Conservation (phyloP, 768 basidiomycete species). For the Xerocomellus amylosporus region DNA sequence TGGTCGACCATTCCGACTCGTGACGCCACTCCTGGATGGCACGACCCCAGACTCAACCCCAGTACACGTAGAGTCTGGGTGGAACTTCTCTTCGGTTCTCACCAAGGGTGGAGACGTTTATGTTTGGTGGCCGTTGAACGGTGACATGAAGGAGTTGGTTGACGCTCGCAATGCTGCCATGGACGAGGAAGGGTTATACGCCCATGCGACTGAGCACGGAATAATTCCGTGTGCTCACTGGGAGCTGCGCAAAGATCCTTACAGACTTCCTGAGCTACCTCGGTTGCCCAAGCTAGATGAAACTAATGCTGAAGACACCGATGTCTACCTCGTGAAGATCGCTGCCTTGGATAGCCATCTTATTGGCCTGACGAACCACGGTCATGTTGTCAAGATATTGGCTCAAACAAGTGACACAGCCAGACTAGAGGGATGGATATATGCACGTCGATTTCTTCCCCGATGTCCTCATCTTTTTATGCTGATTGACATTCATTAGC, state of each 20-base stretch:
- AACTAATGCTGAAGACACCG: constrained; percentile 23
- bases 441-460: constrained; percentile 47
- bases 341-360: constrained; percentile 73
- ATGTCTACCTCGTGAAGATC: constrained; percentile 66
- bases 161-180: constrained; percentile 42
- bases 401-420: constrained; percentile 41
- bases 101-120: constrained; percentile 69
- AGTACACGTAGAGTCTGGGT: constrained; percentile 73
- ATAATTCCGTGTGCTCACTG: constrained; percentile 62
- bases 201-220: constrained; percentile 32
- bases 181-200: constrained; percentile 39
- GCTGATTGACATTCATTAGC: constrained; percentile 39
- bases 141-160: constrained; percentile 39
- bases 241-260: constrained; percentile 54
- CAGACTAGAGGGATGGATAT: constrained; percentile 58
- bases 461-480: not conserved
- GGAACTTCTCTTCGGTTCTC: constrained; percentile 74
- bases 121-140: constrained; percentile 69
- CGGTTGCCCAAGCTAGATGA: constrained; percentile 49
- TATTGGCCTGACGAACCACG: constrained; percentile 76
- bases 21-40: constrained; percentile 37
- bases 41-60: constrained; percentile 48
- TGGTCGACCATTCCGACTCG: constrained; percentile 71
- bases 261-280: constrained; percentile 58
- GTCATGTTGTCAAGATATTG: constrained; percentile 69